These are phyloP conservation scores for Eimeria maxima DNA, from an alignment of 169 alveolate species.

Conservation along the genomic window DNA sequence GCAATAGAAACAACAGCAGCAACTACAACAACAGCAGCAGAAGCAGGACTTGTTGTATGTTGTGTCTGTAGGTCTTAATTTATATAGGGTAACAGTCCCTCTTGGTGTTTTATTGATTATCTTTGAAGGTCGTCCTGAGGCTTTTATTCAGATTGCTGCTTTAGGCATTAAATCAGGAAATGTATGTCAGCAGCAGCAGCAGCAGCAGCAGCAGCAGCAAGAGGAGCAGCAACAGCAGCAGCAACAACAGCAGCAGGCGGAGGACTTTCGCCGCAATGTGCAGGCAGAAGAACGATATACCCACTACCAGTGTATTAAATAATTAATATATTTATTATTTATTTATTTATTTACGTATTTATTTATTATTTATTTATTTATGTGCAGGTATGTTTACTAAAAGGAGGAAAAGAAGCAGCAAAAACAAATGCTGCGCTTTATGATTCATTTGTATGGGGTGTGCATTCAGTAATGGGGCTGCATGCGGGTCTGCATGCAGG, in stretches of 20 bases:
- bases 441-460: constrained; percentile 45
- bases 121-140: constrained; percentile 90
- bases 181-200: constrained; percentile 37
- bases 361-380: no score
- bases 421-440: constrained; percentile 18
- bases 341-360: no score
- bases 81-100: constrained; percentile 87
- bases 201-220: constrained; percentile 80
- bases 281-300: no score
- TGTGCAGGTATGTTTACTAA: not conserved
- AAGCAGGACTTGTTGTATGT: not conserved
- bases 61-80: constrained; percentile 81
- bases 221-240: not conserved
- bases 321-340: no score
- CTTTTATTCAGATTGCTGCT: constrained; percentile 87
- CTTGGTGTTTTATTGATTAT: constrained; percentile 87
- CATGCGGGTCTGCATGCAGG: not conserved
- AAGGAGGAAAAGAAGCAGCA: not conserved
- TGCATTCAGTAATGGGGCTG: not conserved
- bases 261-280: not conserved
- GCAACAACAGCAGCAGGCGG: not conserved
- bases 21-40: no score
- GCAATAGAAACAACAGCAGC: not conserved
- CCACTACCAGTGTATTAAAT: not conserved
- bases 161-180: constrained; percentile 87